phyloP scores from a whole-genome alignment of 192 early-diverging fungal genomes.

The Podila horticola region DNA sequence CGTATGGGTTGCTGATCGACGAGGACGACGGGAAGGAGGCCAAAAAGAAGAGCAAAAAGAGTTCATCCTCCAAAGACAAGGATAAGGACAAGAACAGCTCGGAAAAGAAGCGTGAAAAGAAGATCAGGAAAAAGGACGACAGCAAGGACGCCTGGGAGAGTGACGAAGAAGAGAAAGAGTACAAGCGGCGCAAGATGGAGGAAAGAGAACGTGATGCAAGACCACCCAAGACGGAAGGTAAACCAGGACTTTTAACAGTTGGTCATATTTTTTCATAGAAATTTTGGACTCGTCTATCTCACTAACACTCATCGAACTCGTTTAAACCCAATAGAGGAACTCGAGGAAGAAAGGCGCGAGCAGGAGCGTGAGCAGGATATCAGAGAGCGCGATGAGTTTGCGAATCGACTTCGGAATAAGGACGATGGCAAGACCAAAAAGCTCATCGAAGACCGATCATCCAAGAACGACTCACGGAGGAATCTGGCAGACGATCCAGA shows the following conservation, averaged over 20 bases:
- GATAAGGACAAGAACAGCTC: conserved; percentile 25
- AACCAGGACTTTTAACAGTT: not conserved
- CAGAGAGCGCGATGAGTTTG: conserved; percentile 92
- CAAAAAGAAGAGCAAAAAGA: conserved; percentile 43
- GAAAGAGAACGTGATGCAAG: conserved; percentile 22
- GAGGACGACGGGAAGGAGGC: conserved; percentile 10
- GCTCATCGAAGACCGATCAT: conserved; percentile 78
- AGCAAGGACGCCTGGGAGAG: conserved; percentile 58
- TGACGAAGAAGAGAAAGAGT: conserved; percentile 70
- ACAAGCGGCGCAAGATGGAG: conserved; percentile 51
- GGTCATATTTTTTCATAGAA: not conserved
- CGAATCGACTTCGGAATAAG: conserved; percentile 78
- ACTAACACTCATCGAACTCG: not conserved
- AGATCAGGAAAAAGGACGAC: conserved; percentile 45
- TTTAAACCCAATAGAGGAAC: conserved; percentile 34
- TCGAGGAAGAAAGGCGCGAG: conserved; percentile 60
- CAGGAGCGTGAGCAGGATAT: conserved; percentile 75
- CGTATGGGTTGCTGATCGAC: conserved; percentile 30
- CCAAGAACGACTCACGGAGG: conserved; percentile 72
- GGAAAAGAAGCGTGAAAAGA: conserved; percentile 49
- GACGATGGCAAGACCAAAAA: conserved; percentile 86
- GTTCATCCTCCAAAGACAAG: conserved; percentile 14
- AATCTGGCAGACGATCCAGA: conserved; percentile 85
- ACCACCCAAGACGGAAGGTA: conserved; percentile 39
- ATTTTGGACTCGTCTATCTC: not conserved